Conservation (phyloP, 2,329 filamentous ascomycete genomes). For the Macrophomina pseudophaseolina region DNA sequence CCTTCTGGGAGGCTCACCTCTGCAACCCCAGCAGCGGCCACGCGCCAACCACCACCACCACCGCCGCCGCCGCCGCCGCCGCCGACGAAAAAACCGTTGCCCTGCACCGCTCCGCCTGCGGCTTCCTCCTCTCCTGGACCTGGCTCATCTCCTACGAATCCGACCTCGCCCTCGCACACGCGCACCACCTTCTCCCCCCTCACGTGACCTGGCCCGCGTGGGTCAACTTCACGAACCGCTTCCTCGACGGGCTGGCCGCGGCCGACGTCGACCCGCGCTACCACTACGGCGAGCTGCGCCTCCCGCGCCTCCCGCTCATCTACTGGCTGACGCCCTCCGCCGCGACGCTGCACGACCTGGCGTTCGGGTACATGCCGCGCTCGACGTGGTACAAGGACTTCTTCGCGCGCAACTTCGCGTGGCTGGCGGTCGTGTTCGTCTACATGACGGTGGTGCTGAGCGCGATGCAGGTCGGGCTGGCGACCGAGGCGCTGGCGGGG, state of each 20-base stretch:
- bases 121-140: constrained; percentile 42
- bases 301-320: constrained; percentile 35
- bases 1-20: constrained; percentile 36
- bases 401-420: not conserved
- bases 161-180: constrained; percentile 42
- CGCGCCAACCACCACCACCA: constrained; percentile 23
- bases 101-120: constrained; percentile 37
- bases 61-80: constrained; percentile 25
- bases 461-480: not conserved
- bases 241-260: constrained; percentile 30
- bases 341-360: not conserved
- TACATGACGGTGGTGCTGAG: not conserved
- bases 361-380: not conserved
- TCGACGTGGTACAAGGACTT: not conserved
- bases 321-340: not conserved
- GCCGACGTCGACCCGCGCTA: constrained; percentile 44
- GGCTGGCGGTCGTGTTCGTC: not conserved
- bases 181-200: constrained; percentile 35
- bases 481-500: not conserved
- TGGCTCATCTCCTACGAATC: constrained; percentile 42
- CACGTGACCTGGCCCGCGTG: not conserved
- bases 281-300: constrained; percentile 43
- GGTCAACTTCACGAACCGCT: not conserved
- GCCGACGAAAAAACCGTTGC: not conserved
- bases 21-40: not conserved